These are phyloP conservation scores for Cajanus cajan DNA, from an alignment of 306 rosid species.

Conservation along the genomic window DNA sequence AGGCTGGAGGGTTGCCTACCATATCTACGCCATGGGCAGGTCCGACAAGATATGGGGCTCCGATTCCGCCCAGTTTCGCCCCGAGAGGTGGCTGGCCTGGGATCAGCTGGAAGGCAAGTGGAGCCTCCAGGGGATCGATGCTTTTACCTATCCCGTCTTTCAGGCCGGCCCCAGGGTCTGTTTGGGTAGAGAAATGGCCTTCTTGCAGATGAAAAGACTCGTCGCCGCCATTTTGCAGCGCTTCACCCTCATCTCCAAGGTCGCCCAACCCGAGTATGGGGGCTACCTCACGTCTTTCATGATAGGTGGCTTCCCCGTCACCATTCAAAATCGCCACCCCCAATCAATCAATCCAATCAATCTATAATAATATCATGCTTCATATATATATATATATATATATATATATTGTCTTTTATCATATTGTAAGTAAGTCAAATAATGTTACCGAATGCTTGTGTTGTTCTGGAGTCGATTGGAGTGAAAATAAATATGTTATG, in stretches of 20 bases:
- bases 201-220: conserved; percentile 77
- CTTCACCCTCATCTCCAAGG: conserved; percentile 52
- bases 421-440: too few species aligned
- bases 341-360: too few species aligned
- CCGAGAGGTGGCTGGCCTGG: conserved; percentile 63
- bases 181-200: conserved; percentile 81
- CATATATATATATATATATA: too few species aligned
- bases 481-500: too few species aligned
- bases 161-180: conserved; percentile 86
- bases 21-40: conserved; percentile 63
- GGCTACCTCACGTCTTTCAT: conserved; percentile 46
- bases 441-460: too few species aligned
- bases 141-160: conserved; percentile 60
- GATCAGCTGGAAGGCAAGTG: conserved; percentile 30
- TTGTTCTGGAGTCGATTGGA: too few species aligned
- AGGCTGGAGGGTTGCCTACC: conserved; percentile 57
- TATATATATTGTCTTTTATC: too few species aligned
- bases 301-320: conserved; percentile 69
- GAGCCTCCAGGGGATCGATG: conserved; percentile 56
- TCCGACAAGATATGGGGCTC: conserved; percentile 59
- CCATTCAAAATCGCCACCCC: conserved; percentile 16
- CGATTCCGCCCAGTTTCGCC: conserved; percentile 61
- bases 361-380: too few species aligned
- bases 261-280: conserved; percentile 38
- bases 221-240: conserved; percentile 46